phyloP scores from a whole-genome alignment of 2,329 filamentous ascomycete species.

The Truncatella angustata region DNA sequence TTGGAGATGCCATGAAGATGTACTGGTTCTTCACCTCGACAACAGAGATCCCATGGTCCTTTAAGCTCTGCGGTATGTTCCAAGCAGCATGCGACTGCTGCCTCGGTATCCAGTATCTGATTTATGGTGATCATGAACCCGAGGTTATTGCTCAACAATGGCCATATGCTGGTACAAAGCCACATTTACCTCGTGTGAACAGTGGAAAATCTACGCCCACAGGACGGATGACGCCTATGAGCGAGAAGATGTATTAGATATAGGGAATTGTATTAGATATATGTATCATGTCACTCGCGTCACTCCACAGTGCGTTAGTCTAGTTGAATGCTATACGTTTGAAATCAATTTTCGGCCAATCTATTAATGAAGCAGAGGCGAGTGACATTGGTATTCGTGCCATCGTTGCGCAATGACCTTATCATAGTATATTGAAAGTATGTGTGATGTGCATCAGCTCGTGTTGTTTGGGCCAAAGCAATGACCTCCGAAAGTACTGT shows the following conservation, averaged over 20 bases:
- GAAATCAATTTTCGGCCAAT: too few relatives aligned
- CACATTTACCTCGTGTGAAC: slow-evolving; percentile 26
- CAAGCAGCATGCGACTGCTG: slow-evolving; percentile 75
- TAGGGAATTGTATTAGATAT: not conserved
- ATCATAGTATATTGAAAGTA: too few relatives aligned
- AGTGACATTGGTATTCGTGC: too few relatives aligned
- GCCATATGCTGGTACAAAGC: slow-evolving; percentile 26
- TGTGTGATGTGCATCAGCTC: too few relatives aligned
- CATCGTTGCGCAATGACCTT: too few relatives aligned
- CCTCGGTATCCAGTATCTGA: slow-evolving; percentile 71
- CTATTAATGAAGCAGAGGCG: too few relatives aligned
- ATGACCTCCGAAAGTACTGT: too few relatives aligned
- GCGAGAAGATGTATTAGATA: slow-evolving; percentile 27
- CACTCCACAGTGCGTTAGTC: too few relatives aligned
- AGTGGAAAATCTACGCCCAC: slow-evolving; percentile 37
- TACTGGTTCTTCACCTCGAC: slow-evolving; percentile 77
- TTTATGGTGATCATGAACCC: slow-evolving; percentile 58
- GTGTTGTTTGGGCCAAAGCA: too few relatives aligned
- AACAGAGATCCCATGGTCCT: slow-evolving; percentile 70
- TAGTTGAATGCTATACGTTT: too few relatives aligned
- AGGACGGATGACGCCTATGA: slow-evolving; percentile 36
- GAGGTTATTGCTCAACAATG: slow-evolving; percentile 24
- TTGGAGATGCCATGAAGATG: slow-evolving; percentile 84
- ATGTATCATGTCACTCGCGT: too few relatives aligned
- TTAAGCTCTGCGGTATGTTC: slow-evolving; percentile 80